Percentiles rank a stretch among this genome's conserved stretches.
Conservation (phyloP, 192 early-diverging fungal species). For the Coemansia sp. region DNA sequence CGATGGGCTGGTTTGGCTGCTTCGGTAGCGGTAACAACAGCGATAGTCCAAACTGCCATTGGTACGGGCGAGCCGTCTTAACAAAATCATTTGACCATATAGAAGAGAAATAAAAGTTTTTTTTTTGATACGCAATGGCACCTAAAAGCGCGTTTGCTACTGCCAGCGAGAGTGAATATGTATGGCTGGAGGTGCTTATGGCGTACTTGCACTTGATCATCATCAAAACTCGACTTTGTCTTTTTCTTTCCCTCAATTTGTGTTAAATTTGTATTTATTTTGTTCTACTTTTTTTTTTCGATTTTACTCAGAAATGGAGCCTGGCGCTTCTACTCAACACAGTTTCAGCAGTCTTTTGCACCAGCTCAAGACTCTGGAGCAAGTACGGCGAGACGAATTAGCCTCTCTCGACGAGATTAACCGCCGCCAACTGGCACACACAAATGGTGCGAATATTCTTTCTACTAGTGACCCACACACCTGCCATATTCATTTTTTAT, state of each 20-base stretch:
- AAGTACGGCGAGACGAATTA: conserved; percentile 17
- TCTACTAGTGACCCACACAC: background rate
- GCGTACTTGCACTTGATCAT: background rate
- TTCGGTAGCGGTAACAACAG: background rate
- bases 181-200: background rate
- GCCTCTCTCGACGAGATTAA: conserved; percentile 20
- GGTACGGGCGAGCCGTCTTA: background rate
- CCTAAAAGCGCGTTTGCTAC: background rate
- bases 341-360: background rate
- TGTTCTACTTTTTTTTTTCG: background rate
- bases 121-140: background rate
- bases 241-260: background rate
- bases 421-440: conserved; percentile 4
- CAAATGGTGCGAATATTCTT: background rate
- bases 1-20: background rate
- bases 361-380: conserved; percentile 25
- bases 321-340: conserved; percentile 2
- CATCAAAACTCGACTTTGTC: background rate
- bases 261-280: background rate
- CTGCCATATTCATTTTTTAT: background rate
- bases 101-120: background rate
- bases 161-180: background rate
- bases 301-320: conserved; percentile 1
- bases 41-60: background rate
- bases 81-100: background rate